Percentiles rank a stretch among this genome's conserved stretches.
Evolutionary conservation across 441 rosid species (phyloP).

Genomic region (Biscutella laevigata): DNA sequence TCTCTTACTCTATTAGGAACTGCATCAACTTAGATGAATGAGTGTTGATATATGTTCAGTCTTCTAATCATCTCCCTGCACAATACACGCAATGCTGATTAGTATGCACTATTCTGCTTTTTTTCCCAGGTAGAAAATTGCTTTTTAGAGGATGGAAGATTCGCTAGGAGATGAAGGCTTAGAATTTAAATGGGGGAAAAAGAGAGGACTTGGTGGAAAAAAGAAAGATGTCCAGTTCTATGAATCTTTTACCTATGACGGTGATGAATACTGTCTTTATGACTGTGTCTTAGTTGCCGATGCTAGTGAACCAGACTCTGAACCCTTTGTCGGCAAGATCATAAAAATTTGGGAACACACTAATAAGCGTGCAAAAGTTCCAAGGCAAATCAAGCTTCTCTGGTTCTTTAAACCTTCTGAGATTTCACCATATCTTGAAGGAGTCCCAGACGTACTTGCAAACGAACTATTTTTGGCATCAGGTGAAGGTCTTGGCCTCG

Average conservation of each 20-base stretch:
- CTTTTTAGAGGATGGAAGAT: constrained; percentile 42
- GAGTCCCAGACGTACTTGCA: constrained; percentile 22
- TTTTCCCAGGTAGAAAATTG: constrained; percentile 16
- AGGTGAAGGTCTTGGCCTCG: constrained; percentile 70
- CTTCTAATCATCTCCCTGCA: not conserved
- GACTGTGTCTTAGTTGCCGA: constrained; percentile 52
- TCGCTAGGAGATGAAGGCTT: constrained; percentile 28
- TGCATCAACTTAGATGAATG: not conserved
- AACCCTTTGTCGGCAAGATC: constrained; percentile 68
- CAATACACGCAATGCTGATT: constrained; percentile 4
- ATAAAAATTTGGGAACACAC: constrained; percentile 63
- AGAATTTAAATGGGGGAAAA: constrained; percentile 70
- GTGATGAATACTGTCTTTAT: constrained; percentile 51
- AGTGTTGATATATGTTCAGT: not conserved
- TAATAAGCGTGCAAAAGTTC: constrained; percentile 18
- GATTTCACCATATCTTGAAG: constrained; percentile 38
- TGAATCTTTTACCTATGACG: constrained; percentile 61
- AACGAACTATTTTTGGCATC: constrained; percentile 82
- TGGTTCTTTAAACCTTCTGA: constrained; percentile 78
- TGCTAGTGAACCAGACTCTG: constrained; percentile 30
- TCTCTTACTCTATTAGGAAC: not conserved
- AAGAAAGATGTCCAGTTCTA: constrained; percentile 61
- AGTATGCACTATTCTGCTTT: not conserved
- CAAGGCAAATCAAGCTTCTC: constrained; percentile 53
- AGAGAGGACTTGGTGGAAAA: constrained; percentile 52